Percentiles rank a stretch among this genome's conserved stretches.
Conservation (phyloP, 331 rosid species). For the Acacia pycnantha region DNA sequence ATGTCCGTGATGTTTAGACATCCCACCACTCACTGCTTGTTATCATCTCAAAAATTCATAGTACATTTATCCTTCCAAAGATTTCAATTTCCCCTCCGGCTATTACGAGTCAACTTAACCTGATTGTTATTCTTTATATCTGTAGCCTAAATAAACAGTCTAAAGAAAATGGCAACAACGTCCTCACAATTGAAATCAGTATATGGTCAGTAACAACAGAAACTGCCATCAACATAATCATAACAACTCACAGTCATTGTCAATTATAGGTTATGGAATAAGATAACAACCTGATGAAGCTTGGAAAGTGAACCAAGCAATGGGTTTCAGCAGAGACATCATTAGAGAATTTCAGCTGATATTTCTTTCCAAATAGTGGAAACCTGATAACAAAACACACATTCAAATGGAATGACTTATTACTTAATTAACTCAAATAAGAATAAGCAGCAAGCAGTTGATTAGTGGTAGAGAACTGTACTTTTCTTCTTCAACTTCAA, state of each 20-base stretch:
- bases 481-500: conserved; percentile 99
- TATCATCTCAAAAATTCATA: not conserved
- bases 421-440: conserved; percentile 18
- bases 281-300: conserved; percentile 82
- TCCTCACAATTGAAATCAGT: conserved; percentile 20
- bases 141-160: conserved; percentile 6
- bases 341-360: conserved; percentile 80
- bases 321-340: conserved; percentile 78
- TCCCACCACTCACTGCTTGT: not conserved
- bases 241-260: conserved; percentile 4
- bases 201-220: conserved; percentile 10
- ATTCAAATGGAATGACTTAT: conserved; percentile 26
- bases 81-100: conserved; percentile 9
- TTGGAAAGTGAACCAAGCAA: conserved; percentile 94
- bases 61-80: not conserved
- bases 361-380: conserved; percentile 94
- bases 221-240: not conserved
- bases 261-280: conserved; percentile 19
- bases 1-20: not conserved
- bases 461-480: conserved; percentile 36
- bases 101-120: conserved; percentile 8
- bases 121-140: conserved; percentile 2
- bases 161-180: not conserved
- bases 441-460: conserved; percentile 20
- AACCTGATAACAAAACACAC: conserved; percentile 57